Percentiles rank a stretch among this genome's conserved stretches.
Evolutionary conservation across 495 filamentous ascomycete species (phyloP).

Genomic region (Evernia prunastri): DNA sequence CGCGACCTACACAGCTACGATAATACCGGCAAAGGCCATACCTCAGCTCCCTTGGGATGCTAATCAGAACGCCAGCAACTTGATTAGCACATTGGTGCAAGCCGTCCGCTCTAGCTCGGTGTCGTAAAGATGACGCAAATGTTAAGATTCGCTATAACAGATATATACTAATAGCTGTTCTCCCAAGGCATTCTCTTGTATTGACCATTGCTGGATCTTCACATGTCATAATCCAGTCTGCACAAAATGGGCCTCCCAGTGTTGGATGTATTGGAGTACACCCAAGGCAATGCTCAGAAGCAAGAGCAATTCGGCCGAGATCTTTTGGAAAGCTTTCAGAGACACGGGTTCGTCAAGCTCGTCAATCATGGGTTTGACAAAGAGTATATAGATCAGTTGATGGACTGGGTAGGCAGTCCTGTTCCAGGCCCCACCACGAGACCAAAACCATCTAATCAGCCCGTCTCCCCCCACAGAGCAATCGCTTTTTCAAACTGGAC

Average conservation of each 20-base stretch:
- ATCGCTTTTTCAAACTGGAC: conserved; percentile 2
- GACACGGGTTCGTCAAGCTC: conserved; percentile 22
- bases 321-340: conserved; percentile 16
- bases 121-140: too few relatives aligned
- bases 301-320: conserved; percentile 18
- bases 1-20: too few relatives aligned
- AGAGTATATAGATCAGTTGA: conserved; percentile 17
- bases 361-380: conserved; percentile 20
- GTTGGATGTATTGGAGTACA: background rate
- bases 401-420: conserved; percentile 4
- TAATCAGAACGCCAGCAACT: too few relatives aligned
- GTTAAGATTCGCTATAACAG: too few relatives aligned
- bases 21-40: too few relatives aligned
- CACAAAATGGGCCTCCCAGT: conserved; percentile 1
- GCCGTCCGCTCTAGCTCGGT: too few relatives aligned
- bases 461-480: conserved; percentile 25
- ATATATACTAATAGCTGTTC: too few relatives aligned
- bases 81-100: too few relatives aligned
- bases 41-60: too few relatives aligned
- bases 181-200: too few relatives aligned
- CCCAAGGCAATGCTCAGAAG: conserved; percentile 11
- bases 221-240: background rate
- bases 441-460: conserved; percentile 22
- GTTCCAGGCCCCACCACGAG: background rate
- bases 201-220: too few relatives aligned